Base-by-base conservation (phyloP, 2,329 filamentous ascomycete species). In the Trichoderma koningii region DNA sequence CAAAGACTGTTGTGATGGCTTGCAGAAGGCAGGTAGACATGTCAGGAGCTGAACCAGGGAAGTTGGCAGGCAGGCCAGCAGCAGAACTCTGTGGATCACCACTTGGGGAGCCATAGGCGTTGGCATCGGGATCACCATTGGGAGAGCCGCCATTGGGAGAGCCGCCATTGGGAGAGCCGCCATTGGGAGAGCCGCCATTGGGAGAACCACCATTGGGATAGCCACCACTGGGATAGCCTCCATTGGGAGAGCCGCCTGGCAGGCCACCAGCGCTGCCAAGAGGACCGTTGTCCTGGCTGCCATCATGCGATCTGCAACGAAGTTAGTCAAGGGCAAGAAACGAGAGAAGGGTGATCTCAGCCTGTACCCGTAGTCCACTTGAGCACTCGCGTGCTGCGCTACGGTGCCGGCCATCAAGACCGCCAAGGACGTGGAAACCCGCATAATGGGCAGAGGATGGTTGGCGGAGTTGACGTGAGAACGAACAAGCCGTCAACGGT, bases 1-100 rank as follows among this genome's bases (percentile, higher is more conserved):
- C 73, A 69, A 83, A 81, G 66, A 84, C 76, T 45, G 82, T 84
- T 42, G 75, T 77, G 42, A 78, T 78, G 7, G 72, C 72, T 65
- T 76, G 70, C 47, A 75, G 66, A 66, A 76, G 73, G 69, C 82
- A 84, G 26, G 76, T 80, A 55, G 73, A 70, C 69, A 66, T 50
- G 15, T 62, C 44, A 55, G 59, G 48, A 38, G 63, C 65, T 55
- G 44, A 67, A 50, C 57, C 70, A 41, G 69, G 68, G 61, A 68
- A 62, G 51, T 63, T 68, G 42, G 47, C 61, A 50, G 52, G 38
- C 7, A 60, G 15, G 17, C 52, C 45, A 15, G 48, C 47, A n/a
- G 64, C 52, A 45, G 30, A 44, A 21, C 59, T 41, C 28, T 53
- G 57, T 28, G 52, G 30, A 42, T 26, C 38, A 41, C 59, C 59